Evolutionary conservation across 768 basidiomycete genomes (phyloP), one percentile per base, ranked within the genome.

Genomic region (Lyophyllum decastes): DNA sequence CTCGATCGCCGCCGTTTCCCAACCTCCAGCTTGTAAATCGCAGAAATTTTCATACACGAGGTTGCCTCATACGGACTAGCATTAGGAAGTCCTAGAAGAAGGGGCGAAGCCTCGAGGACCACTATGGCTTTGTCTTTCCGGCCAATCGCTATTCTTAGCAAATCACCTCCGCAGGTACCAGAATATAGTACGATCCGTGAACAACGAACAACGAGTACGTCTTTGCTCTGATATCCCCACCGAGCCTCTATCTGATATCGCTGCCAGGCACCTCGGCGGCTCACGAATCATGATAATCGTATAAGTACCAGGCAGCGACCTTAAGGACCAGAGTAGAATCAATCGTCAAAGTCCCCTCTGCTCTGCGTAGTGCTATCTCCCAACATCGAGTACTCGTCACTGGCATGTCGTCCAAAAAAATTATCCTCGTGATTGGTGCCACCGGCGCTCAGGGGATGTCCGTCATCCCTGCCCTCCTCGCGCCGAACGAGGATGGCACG

Each of bases 361-460:
- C 30, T 30, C 35, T 21, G 30, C 30, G 4, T 17, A 8, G 17
- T 47, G 14, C 22, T 50, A n/a, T 19, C 56, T n/a, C 26, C 22
- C 22, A 17, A 46, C 21, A 50, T 3, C 30, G 5, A 30, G 10
- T 30, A 30, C 30, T n/a, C 30, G 30, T 30, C 30, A 30, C 30
- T 4, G 30, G 30, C n/a, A 60, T 63, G 60, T 61, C 55, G 14
- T 50, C 44, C 41, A 64, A 64, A 58, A 78, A 76, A 63, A 61
- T 76, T 52, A 77, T 80, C 54, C 70, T 78, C 43, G 76, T 80
- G 40, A 73, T 80, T 27, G 79, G 79, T 35, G 79, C 75, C 8
- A 80, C 79, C 35, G 79, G 79, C 51, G 78, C 78, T 2, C 79
- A 81, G 56, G 79, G 79, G 14, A 63, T 72, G 55, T 69, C 70